These are phyloP conservation scores for Hygrophoropsis aurantiaca DNA, from an alignment of 768 basidiomycete species.

Conservation along the genomic window DNA sequence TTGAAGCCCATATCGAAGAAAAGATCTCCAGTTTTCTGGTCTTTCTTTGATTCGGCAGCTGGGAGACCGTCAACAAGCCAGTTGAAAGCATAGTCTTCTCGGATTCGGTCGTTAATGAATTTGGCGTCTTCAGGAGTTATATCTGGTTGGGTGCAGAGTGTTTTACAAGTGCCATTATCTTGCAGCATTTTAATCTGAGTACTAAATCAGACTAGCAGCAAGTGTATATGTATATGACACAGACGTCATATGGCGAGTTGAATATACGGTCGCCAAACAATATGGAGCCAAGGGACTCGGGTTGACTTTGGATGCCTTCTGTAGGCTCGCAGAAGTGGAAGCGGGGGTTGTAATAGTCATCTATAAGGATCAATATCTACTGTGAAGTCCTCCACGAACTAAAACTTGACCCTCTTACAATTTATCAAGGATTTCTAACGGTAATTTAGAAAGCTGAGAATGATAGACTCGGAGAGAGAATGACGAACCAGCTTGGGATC, in stretches of 20 bases:
- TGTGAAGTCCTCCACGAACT: background rate
- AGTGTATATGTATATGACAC: constrained; percentile 21
- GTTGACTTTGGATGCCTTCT: constrained; percentile 68
- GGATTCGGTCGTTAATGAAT: constrained; percentile 90
- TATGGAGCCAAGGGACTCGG: constrained; percentile 89
- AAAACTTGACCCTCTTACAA: constrained; percentile 43
- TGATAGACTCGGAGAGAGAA: background rate
- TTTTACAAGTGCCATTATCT: constrained; percentile 72
- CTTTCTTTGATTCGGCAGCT: constrained; percentile 88
- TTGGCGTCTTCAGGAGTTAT: constrained; percentile 73
- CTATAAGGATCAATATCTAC: constrained; percentile 36
- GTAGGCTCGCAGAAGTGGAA: constrained; percentile 86
- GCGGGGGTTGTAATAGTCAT: constrained; percentile 89
- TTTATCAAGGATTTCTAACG: constrained; percentile 87
- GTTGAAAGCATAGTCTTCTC: constrained; percentile 90
- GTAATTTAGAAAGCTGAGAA: constrained; percentile 6
- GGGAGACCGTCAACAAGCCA: constrained; percentile 96
- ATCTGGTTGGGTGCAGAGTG: constrained; percentile 58
- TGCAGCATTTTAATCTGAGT: constrained; percentile 77
- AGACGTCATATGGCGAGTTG: constrained; percentile 82
- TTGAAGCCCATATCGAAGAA: constrained; percentile 97
- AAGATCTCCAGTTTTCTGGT: constrained; percentile 72
- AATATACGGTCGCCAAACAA: constrained; percentile 97
- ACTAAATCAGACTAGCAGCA: constrained; percentile 8
- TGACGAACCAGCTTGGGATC: constrained; percentile 71